phyloP scores from a whole-genome alignment of 2,329 filamentous ascomycete species.

The Ciborinia camelliae region DNA sequence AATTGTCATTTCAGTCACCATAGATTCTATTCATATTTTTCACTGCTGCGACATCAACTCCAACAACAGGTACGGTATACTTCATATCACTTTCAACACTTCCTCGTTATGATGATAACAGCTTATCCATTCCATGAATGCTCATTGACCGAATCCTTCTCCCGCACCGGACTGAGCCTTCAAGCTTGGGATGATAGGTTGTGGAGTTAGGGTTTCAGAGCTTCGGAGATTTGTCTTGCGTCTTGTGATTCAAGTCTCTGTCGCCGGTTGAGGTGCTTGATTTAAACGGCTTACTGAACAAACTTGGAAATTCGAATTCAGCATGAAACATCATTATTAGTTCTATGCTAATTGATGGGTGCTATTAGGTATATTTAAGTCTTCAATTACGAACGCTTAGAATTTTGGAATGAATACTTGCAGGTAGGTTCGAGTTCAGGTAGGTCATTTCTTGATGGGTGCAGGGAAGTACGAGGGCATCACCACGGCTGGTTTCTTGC shows the following conservation, averaged over 20 bases:
- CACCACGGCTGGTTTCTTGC: not conserved
- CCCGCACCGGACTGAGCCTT: conserved; percentile 60
- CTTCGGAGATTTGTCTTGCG: conserved; percentile 49
- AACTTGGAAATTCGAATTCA: not conserved
- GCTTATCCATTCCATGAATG: conserved; percentile 76
- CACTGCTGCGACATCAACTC: not conserved
- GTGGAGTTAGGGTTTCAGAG: conserved; percentile 71
- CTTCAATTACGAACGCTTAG: not conserved
- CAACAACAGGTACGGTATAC: conserved; percentile 26
- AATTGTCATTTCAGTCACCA: conserved; percentile 5
- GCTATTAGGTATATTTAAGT: conserved; percentile 11
- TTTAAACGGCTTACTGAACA: conserved; percentile 46
- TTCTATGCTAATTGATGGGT: conserved; percentile 13
- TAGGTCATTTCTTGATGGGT: not conserved
- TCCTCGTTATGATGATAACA: conserved; percentile 53
- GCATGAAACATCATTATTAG: conserved; percentile 12
- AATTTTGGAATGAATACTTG: not conserved
- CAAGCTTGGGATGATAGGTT: conserved; percentile 62
- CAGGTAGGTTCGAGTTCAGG: conserved; percentile 1
- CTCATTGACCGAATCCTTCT: conserved; percentile 67
- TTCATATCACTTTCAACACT: conserved; percentile 15
- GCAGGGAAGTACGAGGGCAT: no score
- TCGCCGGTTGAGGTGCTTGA: conserved; percentile 63
- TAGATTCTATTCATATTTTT: not conserved
- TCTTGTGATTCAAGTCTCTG: conserved; percentile 51